Evolutionary conservation across 768 basidiomycete species (phyloP), one percentile per base, ranked within the genome.

Genomic region (Serendipita sp.): DNA sequence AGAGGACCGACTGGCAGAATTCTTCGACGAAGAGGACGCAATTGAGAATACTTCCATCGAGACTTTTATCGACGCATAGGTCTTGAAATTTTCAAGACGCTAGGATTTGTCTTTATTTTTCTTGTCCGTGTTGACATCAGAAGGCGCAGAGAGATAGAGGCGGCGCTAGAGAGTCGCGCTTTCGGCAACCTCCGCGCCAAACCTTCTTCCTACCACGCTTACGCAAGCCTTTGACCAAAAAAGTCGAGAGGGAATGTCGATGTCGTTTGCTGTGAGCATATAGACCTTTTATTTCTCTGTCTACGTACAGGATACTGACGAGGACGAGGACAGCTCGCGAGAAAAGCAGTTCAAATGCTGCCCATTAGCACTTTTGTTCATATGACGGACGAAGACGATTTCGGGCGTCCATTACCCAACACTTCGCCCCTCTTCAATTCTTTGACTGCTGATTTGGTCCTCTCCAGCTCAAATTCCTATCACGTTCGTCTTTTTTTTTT

Each of bases 321-420:
- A 16, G 7, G 32, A 16, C 34, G 10, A 28, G 10, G 16, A 10
- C 32, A 60, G 56, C 34, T 60, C 16, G 56, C 56, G 28, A 23
- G 56, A 8, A 60, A 60, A 36, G 56, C 56, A n/a, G 56, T 28
- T 16, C 56, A 60, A 3, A 60, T 60, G 56, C 56, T 60, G 16
- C 56, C 56, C 18, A 36, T 60, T n/a, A 60, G 56, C 56, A 60
- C 56, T 32, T 60, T 60, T 35, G 56, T 60, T 1, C 56, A 60
- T n/a, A 60, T 60, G 56, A 60, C 56, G 16, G 56, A 60, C 23
- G 56, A 60, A n/a, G 56, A 60, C 34, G 56, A 60, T 36, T 60
- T 60, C 35, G 56, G 56, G 10, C 56, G 56, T 28, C 56, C 56
- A 35, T 36, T 60, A n/a, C 56, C 56, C 1, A 60, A 60, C n/a